Evolutionary conservation across 2,329 filamentous ascomycete species (phyloP).

Genomic region (Xylogone sp.): DNA sequence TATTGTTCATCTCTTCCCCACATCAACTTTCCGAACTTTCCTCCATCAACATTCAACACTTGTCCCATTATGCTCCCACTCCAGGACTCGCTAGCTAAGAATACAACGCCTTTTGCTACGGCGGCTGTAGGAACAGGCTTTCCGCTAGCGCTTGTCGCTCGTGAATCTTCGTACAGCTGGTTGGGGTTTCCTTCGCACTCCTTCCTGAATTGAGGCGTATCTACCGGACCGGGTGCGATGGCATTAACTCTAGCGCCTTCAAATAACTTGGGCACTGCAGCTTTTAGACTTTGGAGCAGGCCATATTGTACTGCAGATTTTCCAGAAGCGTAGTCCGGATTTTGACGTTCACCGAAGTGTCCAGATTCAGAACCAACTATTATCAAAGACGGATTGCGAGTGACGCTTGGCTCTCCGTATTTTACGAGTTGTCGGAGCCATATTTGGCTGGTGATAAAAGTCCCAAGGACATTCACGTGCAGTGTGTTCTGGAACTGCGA

Average conservation of each 20-base stretch:
- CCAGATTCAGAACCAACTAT: slow-evolving; percentile 43
- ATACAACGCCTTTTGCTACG: slow-evolving; percentile 40
- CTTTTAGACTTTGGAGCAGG: slow-evolving; percentile 36
- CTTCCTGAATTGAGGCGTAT: slow-evolving; percentile 37
- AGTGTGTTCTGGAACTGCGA: slow-evolving; percentile 36
- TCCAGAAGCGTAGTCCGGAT: slow-evolving; percentile 39
- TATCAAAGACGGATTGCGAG: slow-evolving; percentile 36
- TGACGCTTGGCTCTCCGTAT: slow-evolving; percentile 12
- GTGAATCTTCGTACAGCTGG: slow-evolving; percentile 36
- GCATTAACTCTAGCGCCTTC: slow-evolving; percentile 36
- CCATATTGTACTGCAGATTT: slow-evolving; percentile 43
- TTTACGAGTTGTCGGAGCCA: slow-evolving; percentile 35
- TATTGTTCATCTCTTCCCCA: slow-evolving; percentile 25
- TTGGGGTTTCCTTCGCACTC: slow-evolving; percentile 35
- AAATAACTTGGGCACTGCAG: slow-evolving; percentile 35
- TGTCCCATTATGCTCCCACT: slow-evolving; percentile 41
- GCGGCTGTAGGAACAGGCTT: slow-evolving; percentile 33
- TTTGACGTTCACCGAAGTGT: slow-evolving; percentile 37
- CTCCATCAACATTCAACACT: slow-evolving; percentile 40
- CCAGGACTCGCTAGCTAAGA: slow-evolving; percentile 42
- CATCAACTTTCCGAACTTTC: slow-evolving; percentile 40
- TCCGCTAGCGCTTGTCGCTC: slow-evolving; percentile 38
- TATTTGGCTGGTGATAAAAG: slow-evolving; percentile 37
- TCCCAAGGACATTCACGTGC: slow-evolving; percentile 39
- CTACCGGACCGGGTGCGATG: slow-evolving; percentile 41